phyloP scores from a whole-genome alignment of 345 rosid species.

The Aethionema arabicum region DNA sequence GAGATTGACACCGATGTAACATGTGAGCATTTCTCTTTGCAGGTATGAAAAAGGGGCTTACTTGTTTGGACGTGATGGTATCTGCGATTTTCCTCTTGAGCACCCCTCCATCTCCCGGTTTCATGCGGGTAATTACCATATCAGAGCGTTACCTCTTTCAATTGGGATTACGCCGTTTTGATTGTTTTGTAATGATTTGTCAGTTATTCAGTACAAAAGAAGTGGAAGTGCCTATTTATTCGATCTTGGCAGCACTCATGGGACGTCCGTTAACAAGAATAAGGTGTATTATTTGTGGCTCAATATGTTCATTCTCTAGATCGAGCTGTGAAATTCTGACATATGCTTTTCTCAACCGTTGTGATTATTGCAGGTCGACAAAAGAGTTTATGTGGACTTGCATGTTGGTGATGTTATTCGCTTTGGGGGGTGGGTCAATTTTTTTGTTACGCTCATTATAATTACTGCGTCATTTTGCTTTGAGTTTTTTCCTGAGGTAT shows the following conservation, averaged over 20 bases:
- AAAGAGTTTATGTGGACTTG: slow-evolving; percentile 61
- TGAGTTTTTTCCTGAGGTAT: slow-evolving; percentile 9
- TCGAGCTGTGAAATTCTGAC: neutral
- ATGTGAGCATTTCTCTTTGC: slow-evolving; percentile 6
- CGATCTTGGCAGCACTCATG: slow-evolving; percentile 88
- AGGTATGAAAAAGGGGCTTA: slow-evolving; percentile 89
- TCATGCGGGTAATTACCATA: slow-evolving; percentile 66
- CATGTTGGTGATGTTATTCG: slow-evolving; percentile 91
- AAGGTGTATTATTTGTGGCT: slow-evolving; percentile 47
- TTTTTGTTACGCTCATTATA: slow-evolving; percentile 7
- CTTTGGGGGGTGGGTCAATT: slow-evolving; percentile 77
- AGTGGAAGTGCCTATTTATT: slow-evolving; percentile 78
- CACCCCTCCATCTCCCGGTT: slow-evolving; percentile 92
- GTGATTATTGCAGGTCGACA: slow-evolving; percentile 53
- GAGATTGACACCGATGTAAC: neutral
- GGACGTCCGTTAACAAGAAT: slow-evolving; percentile 69
- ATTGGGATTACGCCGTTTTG: neutral
- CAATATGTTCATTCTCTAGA: neutral
- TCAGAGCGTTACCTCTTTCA: neutral
- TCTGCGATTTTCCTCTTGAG: slow-evolving; percentile 86
- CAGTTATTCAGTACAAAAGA: slow-evolving; percentile 87
- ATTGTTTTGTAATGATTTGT: slow-evolving; percentile 24
- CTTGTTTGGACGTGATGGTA: slow-evolving; percentile 87
- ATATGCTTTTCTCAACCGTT: neutral
- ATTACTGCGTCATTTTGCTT: neutral